phyloP scores from a whole-genome alignment of 1,284 basidiomycete species.

The Trichosporon inkin region DNA sequence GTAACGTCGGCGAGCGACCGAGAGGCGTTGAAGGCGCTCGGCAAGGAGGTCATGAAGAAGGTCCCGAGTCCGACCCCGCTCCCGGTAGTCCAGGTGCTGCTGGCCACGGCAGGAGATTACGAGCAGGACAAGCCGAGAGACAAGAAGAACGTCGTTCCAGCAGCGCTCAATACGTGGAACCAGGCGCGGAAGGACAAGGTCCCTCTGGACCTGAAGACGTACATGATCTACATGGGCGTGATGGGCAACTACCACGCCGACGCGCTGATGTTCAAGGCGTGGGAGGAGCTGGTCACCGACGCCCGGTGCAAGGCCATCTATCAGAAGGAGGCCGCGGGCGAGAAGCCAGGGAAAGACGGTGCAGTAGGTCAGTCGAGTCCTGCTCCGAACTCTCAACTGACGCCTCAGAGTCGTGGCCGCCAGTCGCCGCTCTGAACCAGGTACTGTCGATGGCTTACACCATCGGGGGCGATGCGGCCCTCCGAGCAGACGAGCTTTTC shows the following conservation, averaged over 20 bases:
- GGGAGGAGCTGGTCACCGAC: constrained; percentile 42
- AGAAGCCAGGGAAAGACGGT: constrained; percentile 7
- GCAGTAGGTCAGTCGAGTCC: constrained; percentile 16
- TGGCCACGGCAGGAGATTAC: constrained; percentile 6
- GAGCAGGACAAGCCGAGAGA: constrained; percentile 9
- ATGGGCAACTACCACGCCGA: constrained; percentile 42
- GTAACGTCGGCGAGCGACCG: neutral
- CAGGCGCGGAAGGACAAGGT: constrained; percentile 26
- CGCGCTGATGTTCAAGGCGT: constrained; percentile 29
- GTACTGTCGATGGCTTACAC: constrained; percentile 40
- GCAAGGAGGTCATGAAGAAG: neutral
- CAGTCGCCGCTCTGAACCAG: constrained; percentile 41
- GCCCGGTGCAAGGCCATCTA: constrained; percentile 28
- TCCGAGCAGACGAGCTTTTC: constrained; percentile 38
- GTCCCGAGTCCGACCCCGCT: constrained; percentile 25
- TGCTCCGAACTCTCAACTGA: neutral
- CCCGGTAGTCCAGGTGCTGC: constrained; percentile 18
- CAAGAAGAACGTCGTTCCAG: constrained; percentile 3
- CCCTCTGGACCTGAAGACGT: constrained; percentile 41
- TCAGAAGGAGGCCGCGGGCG: constrained; percentile 14
- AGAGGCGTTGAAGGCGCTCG: neutral
- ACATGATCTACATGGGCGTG: constrained; percentile 43
- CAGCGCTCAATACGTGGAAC: constrained; percentile 29
- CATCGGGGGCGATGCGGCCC: constrained; percentile 30
- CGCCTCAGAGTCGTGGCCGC: constrained; percentile 33